Percentiles rank a stretch among this genome's conserved stretches.
Conservation (phyloP, 768 basidiomycete genomes). For the Cubamyces sp. region DNA sequence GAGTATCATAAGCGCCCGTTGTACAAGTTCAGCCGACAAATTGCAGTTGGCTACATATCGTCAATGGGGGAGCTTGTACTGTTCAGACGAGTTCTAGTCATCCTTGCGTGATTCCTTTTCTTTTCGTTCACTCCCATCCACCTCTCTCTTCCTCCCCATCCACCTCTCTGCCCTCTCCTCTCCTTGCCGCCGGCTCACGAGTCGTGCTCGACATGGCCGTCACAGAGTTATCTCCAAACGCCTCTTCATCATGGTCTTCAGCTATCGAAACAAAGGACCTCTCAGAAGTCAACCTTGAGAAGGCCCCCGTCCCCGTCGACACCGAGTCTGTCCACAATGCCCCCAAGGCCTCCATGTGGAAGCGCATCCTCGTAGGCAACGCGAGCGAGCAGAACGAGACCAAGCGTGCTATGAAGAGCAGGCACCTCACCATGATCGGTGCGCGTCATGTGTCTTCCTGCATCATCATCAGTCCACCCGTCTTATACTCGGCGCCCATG, state of each 20-base stretch:
- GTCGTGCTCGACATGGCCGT: slow-evolving; percentile 2
- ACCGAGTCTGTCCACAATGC: slow-evolving; percentile 1
- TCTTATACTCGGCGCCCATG: background rate
- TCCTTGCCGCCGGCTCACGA: background rate
- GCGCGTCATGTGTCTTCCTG: slow-evolving; percentile 9
- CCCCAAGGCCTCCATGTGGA: slow-evolving; percentile 23
- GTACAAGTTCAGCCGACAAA: slow-evolving; percentile 4
- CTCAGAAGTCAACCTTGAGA: slow-evolving; percentile 16
- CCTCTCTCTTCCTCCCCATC: background rate
- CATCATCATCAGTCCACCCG: background rate
- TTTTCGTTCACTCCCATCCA: background rate
- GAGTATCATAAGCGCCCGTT: background rate
- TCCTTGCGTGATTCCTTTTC: background rate
- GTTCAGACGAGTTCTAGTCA: background rate
- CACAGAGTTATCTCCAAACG: background rate
- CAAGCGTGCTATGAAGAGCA: slow-evolving; percentile 45
- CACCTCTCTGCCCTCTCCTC: background rate
- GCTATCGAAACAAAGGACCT: slow-evolving; percentile 12
- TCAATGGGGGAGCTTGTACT: background rate
- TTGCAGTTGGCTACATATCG: background rate
- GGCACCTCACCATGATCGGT: slow-evolving; percentile 50
- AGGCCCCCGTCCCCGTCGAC: slow-evolving; percentile 11
- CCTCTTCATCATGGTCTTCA: slow-evolving; percentile 19
- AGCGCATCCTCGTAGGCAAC: slow-evolving; percentile 28
- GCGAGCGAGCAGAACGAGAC: slow-evolving; percentile 32